Percentiles rank a stretch among this genome's conserved stretches.
Evolutionary conservation across 805 yeast species (phyloP).

Genomic region (Lachancea mirantina): DNA sequence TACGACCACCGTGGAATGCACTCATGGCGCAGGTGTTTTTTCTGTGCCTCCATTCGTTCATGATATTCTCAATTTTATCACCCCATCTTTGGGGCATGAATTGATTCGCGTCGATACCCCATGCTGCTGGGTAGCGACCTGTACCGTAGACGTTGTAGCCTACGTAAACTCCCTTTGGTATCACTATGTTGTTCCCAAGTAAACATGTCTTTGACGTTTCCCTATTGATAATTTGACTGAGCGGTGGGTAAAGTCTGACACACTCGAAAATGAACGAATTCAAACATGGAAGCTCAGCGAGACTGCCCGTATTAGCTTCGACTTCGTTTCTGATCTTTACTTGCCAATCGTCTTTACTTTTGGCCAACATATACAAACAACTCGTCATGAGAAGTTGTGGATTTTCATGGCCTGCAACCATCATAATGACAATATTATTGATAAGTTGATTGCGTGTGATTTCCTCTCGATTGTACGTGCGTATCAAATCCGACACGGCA

Average conservation of each 20-base stretch:
- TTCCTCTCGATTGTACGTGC: slow-evolving; percentile 32
- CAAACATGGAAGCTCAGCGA: slow-evolving; percentile 24
- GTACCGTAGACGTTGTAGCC: slow-evolving; percentile 51
- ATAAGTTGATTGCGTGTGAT: slow-evolving; percentile 41
- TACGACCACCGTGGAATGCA: slow-evolving; percentile 51
- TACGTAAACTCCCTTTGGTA: slow-evolving; percentile 46
- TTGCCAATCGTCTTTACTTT: slow-evolving; percentile 32
- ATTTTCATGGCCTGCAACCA: slow-evolving; percentile 61
- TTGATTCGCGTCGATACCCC: slow-evolving; percentile 40
- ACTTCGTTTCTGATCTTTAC: slow-evolving; percentile 21
- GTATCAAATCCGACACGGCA: slow-evolving; percentile 37
- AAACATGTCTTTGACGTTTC: slow-evolving; percentile 33
- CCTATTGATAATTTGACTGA: slow-evolving; percentile 50
- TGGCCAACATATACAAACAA: slow-evolving; percentile 40
- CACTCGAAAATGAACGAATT: slow-evolving; percentile 40
- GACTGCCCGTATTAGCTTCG: slow-evolving; percentile 6
- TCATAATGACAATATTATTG: slow-evolving; percentile 47
- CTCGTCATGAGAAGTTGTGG: slow-evolving; percentile 48
- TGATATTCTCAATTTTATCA: slow-evolving; percentile 30
- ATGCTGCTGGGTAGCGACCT: slow-evolving; percentile 37
- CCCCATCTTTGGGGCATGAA: slow-evolving; percentile 54
- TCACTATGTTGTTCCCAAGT: slow-evolving; percentile 36
- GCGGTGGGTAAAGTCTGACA: slow-evolving; percentile 46
- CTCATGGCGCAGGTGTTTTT: slow-evolving; percentile 42
- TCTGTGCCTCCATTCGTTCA: slow-evolving; percentile 34